Evolutionary conservation across 768 basidiomycete genomes (phyloP).

Genomic region (Tricholoma sp.): DNA sequence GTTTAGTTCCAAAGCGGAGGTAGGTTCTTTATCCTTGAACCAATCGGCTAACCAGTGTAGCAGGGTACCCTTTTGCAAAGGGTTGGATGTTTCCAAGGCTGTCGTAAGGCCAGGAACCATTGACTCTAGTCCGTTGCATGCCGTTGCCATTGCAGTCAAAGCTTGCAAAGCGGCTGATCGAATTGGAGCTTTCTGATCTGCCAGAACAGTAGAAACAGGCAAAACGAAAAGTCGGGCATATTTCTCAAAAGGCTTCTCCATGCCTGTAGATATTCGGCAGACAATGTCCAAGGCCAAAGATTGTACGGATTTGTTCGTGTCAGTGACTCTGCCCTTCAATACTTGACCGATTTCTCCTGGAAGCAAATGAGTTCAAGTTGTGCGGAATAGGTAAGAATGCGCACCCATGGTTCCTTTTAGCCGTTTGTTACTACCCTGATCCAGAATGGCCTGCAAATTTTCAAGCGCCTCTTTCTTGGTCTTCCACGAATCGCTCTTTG

Average conservation of each 20-base stretch:
- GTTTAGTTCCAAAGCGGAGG: constrained; percentile 59
- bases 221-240: constrained; percentile 70
- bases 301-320: constrained; percentile 95
- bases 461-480: constrained; percentile 94
- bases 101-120: constrained; percentile 76
- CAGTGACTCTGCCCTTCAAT: constrained; percentile 81
- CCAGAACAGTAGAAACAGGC: constrained; percentile 76
- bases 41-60: constrained; percentile 77
- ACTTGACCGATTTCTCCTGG: constrained; percentile 87
- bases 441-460: constrained; percentile 71
- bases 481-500: constrained; percentile 96
- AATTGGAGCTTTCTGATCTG: constrained; percentile 90
- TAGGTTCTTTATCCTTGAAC: constrained; percentile 60
- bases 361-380: constrained; percentile 6
- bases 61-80: constrained; percentile 76
- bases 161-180: constrained; percentile 74
- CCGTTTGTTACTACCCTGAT: constrained; percentile 89
- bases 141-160: constrained; percentile 76
- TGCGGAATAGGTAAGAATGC: constrained; percentile 8
- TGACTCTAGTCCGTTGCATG: constrained; percentile 79
- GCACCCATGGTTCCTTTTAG: constrained; percentile 86
- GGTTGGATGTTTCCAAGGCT: constrained; percentile 82
- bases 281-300: constrained; percentile 86
- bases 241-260: constrained; percentile 96
- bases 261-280: constrained; percentile 83